Base-by-base conservation (phyloP, 108 stramenopile species). In the Cyclotella choctawhatcheeana region DNA sequence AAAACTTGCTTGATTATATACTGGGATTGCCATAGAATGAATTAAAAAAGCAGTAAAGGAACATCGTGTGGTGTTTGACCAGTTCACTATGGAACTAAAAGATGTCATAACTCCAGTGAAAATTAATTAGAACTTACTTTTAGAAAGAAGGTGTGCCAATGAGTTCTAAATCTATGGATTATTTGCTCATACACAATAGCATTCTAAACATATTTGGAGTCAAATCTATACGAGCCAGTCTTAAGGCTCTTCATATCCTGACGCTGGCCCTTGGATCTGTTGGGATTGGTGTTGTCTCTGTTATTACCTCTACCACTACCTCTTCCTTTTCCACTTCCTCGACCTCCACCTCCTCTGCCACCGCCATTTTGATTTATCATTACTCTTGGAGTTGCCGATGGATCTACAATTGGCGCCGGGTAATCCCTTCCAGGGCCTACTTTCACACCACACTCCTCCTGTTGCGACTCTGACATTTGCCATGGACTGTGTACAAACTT, bases 181-280 rank as follows among this genome's bases (percentile, higher is more conserved):
- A n/a, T n/a, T n/a, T n/a, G n/a, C n/a, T n/a, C n/a, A n/a, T n/a
- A n/a, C n/a, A n/a, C 17, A n/a, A 51, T n/a, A n/a, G 29, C 25
- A 29, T 26, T 17, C 27, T 58, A 69, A n/a, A 21, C 51, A 40
- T 29, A 51, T 27, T 35, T 67, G 16, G 62, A 73, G 63, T 81
- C 79, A 60, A 73, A 81, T 48, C 26, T 54, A 55, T 73, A 81
- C 13, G 72, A 69, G 59, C 89, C 92, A 48, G 65, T 55, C 64
- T 89, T 91, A 34, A 93, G 78, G 51, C 85, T 86, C 71, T 93
- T 93, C 92, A 93, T 93, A 64, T 89, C 92, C 55, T 88, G 68
- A 24, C 87, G 56, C 77, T 90, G 92, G 12, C 88, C 88, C 64
- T 82, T 83, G 7, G 82, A 82, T 17, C 87, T 81, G 52, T 88